Evolutionary conservation across 1,284 basidiomycete genomes (phyloP), one percentile per base, ranked within the genome.

Genomic region (Pulveroboletus sp.): DNA sequence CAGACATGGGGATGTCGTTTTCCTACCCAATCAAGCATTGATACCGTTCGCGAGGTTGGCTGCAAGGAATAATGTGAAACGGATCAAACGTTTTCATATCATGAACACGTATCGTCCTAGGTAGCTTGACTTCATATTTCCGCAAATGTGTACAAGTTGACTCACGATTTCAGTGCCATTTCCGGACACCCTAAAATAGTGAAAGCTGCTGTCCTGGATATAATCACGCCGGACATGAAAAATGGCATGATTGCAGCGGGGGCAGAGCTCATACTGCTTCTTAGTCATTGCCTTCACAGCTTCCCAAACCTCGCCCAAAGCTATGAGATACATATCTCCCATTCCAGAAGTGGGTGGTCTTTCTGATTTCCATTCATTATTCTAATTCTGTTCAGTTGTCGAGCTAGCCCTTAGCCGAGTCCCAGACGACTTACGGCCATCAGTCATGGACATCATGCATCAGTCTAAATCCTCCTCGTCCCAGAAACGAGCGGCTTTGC

Each of bases 61-160:
- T 18, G 92, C 91, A 0, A 80, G 91, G 54, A 82, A 81, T 17
- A 84, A 84, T 46, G 82, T 85, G 48, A 84, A 83, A 63, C 79
- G 96, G 40, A 94, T 97, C 72, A 98, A 98, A 74, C 83, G 95
- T 18, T 97, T 91, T 74, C 90, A 94, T 72, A 87, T 96, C 33
- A 81, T 86, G 31, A 83, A 88, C 58, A 83, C 86, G 12, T 94
- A 86, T 69, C 75, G 80, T 42, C 82, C 86, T 2, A 84, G 79
- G 89, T 89, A 64, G 43, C 75, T 74, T 47, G 9, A 50, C 46
- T 24, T 45, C n/a, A 31, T 29, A 25, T 33, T 20, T 49, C n/a
- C 24, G 2, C 8, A 3, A 35, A 15, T n/a, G n/a, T n/a, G n/a
- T n/a, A 57, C 24, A 22, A 8, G 2, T 38, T n/a, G 4, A 31